A percentile compares a stretch with the other conserved stretches of the same genome.
phyloP scores from a whole-genome alignment of 1,284 basidiomycete species.

The Vanrija sp. region DNA sequence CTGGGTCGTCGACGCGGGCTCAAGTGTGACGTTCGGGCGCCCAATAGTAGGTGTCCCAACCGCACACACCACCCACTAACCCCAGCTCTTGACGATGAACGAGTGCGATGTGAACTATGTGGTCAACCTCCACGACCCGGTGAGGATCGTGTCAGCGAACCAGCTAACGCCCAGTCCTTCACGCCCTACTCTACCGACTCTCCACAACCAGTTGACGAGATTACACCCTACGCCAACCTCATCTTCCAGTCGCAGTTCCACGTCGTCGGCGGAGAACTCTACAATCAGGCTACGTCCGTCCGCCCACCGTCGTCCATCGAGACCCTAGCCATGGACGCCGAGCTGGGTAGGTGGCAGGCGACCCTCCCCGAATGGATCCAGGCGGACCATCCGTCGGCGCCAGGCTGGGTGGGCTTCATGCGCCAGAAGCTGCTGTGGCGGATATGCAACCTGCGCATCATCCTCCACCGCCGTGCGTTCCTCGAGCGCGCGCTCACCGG shows the following conservation, averaged over 20 bases:
- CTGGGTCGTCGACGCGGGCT: slow-evolving; percentile 27
- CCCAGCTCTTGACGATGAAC: slow-evolving; percentile 2
- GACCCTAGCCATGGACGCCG: slow-evolving; percentile 15
- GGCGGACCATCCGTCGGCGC: background rate
- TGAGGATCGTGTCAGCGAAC: background rate
- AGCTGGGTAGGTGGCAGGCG: slow-evolving; percentile 10
- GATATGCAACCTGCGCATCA: slow-evolving; percentile 25
- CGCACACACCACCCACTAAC: background rate
- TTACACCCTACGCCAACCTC: slow-evolving; percentile 20
- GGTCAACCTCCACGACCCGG: slow-evolving; percentile 18
- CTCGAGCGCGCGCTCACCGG: slow-evolving; percentile 19
- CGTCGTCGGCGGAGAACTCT: slow-evolving; percentile 13
- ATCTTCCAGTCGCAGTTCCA: slow-evolving; percentile 20
- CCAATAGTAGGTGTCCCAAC: slow-evolving; percentile 17
- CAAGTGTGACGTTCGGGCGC: slow-evolving; percentile 27
- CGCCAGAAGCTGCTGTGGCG: slow-evolving; percentile 27
- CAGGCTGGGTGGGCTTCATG: slow-evolving; percentile 19
- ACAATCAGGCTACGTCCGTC: slow-evolving; percentile 16
- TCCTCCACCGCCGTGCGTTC: slow-evolving; percentile 19
- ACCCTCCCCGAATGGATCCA: slow-evolving; percentile 17
- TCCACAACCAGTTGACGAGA: slow-evolving; percentile 7
- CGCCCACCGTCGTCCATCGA: slow-evolving; percentile 17
- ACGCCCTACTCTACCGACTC: slow-evolving; percentile 9
- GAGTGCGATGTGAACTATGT: slow-evolving; percentile 17
- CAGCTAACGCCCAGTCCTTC: slow-evolving; percentile 4